These are phyloP conservation scores for Didymella arachidicola DNA, from an alignment of 2,329 filamentous ascomycete genomes.

Conservation along the genomic window DNA sequence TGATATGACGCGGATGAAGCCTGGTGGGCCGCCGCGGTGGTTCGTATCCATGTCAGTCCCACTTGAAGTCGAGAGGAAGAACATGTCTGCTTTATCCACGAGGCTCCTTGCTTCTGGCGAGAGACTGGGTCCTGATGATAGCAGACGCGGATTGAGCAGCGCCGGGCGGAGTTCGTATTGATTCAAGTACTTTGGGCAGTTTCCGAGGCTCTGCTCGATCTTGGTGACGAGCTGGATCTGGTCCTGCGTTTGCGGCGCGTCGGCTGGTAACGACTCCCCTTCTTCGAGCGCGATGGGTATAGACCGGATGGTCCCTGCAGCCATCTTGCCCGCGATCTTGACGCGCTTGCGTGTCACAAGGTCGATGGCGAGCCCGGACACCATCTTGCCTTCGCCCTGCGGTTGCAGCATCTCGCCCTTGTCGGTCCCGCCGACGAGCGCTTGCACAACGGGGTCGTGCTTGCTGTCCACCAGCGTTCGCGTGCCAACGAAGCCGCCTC, in stretches of 20 bases:
- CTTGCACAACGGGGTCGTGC: slow-evolving; percentile 74
- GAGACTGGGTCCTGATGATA: slow-evolving; percentile 60
- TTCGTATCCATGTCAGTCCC: slow-evolving; percentile 80
- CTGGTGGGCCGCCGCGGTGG: slow-evolving; percentile 75
- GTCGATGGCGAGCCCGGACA: slow-evolving; percentile 70
- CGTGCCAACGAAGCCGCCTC: slow-evolving; percentile 69
- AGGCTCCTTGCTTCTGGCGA: slow-evolving; percentile 64
- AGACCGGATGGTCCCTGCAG: slow-evolving; percentile 65
- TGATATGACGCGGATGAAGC: slow-evolving; percentile 74
- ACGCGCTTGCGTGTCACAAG: slow-evolving; percentile 73
- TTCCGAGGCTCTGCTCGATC: slow-evolving; percentile 76
- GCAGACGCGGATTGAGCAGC: slow-evolving; percentile 61
- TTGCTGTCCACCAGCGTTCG: slow-evolving; percentile 66
- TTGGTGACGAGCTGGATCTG: slow-evolving; percentile 69
- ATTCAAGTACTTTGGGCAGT: slow-evolving; percentile 89
- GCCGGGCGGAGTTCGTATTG: slow-evolving; percentile 69
- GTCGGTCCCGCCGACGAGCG: slow-evolving; percentile 50
- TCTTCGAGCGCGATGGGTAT: slow-evolving; percentile 42
- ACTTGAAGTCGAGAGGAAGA: slow-evolving; percentile 77
- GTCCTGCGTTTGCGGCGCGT: slow-evolving; percentile 29
- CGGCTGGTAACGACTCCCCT: slow-evolving; percentile 21
- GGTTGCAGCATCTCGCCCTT: slow-evolving; percentile 11
- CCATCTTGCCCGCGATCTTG: slow-evolving; percentile 75
- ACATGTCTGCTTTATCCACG: slow-evolving; percentile 71
- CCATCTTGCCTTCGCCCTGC: slow-evolving; percentile 55